Evolutionary conservation across 2,329 filamentous ascomycete genomes (phyloP).

Genomic region (Fusarium equiseti): DNA sequence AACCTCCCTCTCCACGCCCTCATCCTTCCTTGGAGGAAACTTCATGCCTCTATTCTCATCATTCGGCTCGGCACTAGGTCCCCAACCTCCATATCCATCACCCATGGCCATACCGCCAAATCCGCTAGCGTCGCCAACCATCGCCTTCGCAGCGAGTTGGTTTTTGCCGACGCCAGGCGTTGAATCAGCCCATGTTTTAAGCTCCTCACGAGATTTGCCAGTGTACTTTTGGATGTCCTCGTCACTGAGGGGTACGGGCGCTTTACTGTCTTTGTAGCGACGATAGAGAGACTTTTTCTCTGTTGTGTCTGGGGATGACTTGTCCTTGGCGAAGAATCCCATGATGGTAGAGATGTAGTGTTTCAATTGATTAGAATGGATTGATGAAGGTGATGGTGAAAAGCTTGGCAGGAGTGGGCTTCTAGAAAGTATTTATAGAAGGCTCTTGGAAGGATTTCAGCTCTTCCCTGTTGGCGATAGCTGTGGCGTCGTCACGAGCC

Average conservation of each 20-base stretch:
- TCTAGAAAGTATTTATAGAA: conserved; percentile 25
- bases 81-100: conserved; percentile 54
- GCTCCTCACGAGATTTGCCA: conserved; percentile 53
- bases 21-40: conserved; percentile 48
- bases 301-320: not conserved
- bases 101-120: conserved; percentile 49
- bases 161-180: conserved; percentile 57
- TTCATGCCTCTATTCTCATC: conserved; percentile 51
- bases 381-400: not conserved
- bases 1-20: not conserved
- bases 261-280: conserved; percentile 51
- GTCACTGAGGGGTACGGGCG: conserved; percentile 51
- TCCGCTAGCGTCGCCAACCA: conserved; percentile 49
- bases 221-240: conserved; percentile 58
- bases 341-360: not conserved
- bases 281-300: conserved; percentile 47
- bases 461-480: not conserved
- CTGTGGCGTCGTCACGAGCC: conserved; percentile 16
- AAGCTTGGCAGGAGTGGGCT: not conserved
- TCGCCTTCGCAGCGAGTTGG: conserved; percentile 53
- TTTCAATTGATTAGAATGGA: not conserved
- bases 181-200: conserved; percentile 54
- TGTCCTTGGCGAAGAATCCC: conserved; percentile 19
- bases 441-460: not conserved
- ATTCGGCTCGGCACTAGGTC: conserved; percentile 45